These are phyloP conservation scores for Jatropha multifida DNA, from an alignment of 441 rosid genomes.

Conservation along the genomic window DNA sequence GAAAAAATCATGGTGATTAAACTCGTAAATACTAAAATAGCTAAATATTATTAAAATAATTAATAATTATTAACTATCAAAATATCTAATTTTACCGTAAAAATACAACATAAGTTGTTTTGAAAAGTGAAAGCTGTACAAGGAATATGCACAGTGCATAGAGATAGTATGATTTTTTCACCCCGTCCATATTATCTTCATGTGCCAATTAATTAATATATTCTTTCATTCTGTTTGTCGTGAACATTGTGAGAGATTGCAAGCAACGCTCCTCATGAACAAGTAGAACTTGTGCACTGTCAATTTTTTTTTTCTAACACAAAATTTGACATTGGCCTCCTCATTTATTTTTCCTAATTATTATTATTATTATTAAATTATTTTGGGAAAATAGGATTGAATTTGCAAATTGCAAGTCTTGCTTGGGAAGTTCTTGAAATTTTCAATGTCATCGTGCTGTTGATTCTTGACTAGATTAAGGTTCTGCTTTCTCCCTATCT, in stretches of 20 bases:
- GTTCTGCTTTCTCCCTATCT: neutral
- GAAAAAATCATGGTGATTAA: no score
- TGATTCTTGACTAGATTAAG: neutral
- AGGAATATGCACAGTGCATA: no score
- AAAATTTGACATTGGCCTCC: neutral
- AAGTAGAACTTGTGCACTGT: neutral
- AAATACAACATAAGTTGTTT: no score
- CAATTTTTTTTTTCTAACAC: neutral
- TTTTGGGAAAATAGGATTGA: neutral
- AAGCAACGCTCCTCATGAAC: neutral
- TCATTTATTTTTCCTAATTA: neutral
- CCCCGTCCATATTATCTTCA: no score
- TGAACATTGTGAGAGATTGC: neutral
- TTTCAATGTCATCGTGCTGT: neutral
- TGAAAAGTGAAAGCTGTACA: no score
- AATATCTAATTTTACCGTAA: no score
- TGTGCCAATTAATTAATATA: neutral
- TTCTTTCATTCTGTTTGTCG: no score
- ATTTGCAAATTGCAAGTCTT: neutral
- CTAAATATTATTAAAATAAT: no score
- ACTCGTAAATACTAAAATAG: no score
- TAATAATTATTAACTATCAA: no score
- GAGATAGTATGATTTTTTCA: no score
- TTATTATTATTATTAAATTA: neutral
- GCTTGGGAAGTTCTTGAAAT: neutral